Percentiles rank a stretch among this genome's conserved stretches.
These are phyloP conservation scores for Rhododendron vialii DNA, from an alignment of 148 eudicot species.

Conservation along the genomic window DNA sequence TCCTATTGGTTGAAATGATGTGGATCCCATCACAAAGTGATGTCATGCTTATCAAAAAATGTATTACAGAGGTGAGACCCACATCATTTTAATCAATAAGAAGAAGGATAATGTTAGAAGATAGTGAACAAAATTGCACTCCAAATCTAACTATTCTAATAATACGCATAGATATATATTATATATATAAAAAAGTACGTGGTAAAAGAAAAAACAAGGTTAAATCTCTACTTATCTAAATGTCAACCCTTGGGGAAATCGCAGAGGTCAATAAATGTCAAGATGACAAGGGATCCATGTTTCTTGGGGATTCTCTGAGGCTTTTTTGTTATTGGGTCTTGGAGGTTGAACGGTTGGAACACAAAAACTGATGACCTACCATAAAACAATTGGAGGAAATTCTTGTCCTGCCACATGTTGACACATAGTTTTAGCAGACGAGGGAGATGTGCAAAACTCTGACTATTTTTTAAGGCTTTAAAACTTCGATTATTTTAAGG, in stretches of 20 bases:
- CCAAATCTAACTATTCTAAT: no score
- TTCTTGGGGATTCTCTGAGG: neutral
- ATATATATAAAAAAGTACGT: no score
- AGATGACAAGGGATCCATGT: conserved; percentile 11
- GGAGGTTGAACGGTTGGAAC: neutral
- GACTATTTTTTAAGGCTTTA: neutral
- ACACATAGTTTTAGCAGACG: neutral
- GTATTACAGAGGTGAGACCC: no score
- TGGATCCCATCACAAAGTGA: no score
- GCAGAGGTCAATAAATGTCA: neutral
- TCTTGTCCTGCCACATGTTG: neutral
- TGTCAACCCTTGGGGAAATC: neutral
- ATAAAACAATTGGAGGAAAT: neutral
- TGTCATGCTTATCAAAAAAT: no score
- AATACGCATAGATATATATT: no score
- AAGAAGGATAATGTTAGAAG: no score
- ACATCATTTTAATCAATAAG: no score
- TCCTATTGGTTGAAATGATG: no score
- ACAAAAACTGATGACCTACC: neutral
- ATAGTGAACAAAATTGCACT: no score
- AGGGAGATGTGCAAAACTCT: neutral
- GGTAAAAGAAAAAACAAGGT: neutral
- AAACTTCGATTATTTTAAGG: neutral
- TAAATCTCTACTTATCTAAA: neutral
- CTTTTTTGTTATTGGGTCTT: neutral